These are phyloP conservation scores for Suhomyces bolitotheri DNA, from an alignment of 1,139 yeast species.

Conservation along the genomic window DNA sequence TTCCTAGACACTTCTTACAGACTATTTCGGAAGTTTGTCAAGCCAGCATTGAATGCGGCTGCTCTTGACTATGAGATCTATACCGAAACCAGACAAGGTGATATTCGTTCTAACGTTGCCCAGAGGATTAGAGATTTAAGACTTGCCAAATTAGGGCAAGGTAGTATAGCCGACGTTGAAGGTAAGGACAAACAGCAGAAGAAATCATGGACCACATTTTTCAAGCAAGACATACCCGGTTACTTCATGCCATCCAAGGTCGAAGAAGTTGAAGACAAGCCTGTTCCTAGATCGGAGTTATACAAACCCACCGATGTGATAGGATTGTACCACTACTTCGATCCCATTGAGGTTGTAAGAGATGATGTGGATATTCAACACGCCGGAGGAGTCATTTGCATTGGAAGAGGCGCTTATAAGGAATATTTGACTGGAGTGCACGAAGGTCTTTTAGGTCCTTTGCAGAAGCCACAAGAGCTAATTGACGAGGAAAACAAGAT, in stretches of 20 bases:
- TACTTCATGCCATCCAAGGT: constrained; percentile 10
- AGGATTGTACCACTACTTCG: constrained; percentile 52
- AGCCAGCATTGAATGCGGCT: constrained; percentile 83
- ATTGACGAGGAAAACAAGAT: constrained; percentile 32
- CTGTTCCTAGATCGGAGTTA: constrained; percentile 37
- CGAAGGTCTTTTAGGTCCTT: constrained; percentile 92
- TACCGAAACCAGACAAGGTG: constrained; percentile 83
- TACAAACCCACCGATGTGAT: constrained; percentile 56
- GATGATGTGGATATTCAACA: constrained; percentile 53
- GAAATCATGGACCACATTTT: constrained; percentile 19
- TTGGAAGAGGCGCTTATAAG: constrained; percentile 95
- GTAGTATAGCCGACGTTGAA: constrained; percentile 11
- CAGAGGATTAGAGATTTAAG: constrained; percentile 76
- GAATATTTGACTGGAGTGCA: constrained; percentile 90
- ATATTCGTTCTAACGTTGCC: constrained; percentile 79
- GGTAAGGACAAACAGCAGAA: constrained; percentile 7
- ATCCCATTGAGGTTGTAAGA: constrained; percentile 34
- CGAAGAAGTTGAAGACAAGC: constrained; percentile 23
- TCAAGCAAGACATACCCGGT: constrained; percentile 16
- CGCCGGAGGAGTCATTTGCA: constrained; percentile 85
- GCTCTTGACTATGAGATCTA: constrained; percentile 83
- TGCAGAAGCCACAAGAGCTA: constrained; percentile 57
- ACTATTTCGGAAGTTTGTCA: constrained; percentile 76
- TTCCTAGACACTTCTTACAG: constrained; percentile 74
- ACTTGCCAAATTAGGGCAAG: constrained; percentile 30